Conservation (phyloP, 2,329 filamentous ascomycete genomes). For the Apiospora hydei region DNA sequence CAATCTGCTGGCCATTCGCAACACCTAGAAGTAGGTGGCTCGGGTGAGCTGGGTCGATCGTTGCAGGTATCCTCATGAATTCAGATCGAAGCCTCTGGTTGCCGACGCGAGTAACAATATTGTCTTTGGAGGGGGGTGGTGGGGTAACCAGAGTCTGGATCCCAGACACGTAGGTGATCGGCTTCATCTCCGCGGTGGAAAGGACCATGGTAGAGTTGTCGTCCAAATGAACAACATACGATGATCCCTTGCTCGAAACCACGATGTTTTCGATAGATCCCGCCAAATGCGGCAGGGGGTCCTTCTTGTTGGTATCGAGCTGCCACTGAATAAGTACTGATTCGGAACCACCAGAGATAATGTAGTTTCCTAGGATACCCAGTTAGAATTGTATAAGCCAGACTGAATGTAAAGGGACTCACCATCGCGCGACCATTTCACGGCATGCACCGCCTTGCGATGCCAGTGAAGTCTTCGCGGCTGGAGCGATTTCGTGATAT, state of each 20-base stretch:
- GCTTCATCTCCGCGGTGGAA: slow-evolving; percentile 87
- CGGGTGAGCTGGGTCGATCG: slow-evolving; percentile 67
- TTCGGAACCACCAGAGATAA: slow-evolving; percentile 92
- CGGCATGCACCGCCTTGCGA: slow-evolving; percentile 77
- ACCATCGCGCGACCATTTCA: slow-evolving; percentile 96
- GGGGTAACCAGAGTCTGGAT: slow-evolving; percentile 72
- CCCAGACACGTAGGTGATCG: slow-evolving; percentile 83
- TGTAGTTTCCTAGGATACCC: slow-evolving; percentile 74
- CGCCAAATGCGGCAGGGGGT: slow-evolving; percentile 89
- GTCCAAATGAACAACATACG: slow-evolving; percentile 84
- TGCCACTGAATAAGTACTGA: slow-evolving; percentile 93
- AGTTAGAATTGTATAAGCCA: slow-evolving; percentile 30
- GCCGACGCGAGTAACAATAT: slow-evolving; percentile 61
- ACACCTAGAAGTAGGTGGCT: slow-evolving; percentile 74
- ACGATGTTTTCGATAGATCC: slow-evolving; percentile 85
- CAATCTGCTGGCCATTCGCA: slow-evolving; percentile 65
- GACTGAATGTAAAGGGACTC: slow-evolving; percentile 40
- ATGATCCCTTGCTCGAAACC: slow-evolving; percentile 79
- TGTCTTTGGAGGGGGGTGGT: slow-evolving; percentile 57
- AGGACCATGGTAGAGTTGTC: slow-evolving; percentile 93
- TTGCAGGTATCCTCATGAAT: slow-evolving; percentile 61
- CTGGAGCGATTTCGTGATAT: slow-evolving; percentile 57
- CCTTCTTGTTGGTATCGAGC: slow-evolving; percentile 81
- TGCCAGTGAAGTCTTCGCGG: slow-evolving; percentile 89
- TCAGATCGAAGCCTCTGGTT: slow-evolving; percentile 51